Conservation (phyloP, 768 basidiomycete species). For the Grammothele lineata region DNA sequence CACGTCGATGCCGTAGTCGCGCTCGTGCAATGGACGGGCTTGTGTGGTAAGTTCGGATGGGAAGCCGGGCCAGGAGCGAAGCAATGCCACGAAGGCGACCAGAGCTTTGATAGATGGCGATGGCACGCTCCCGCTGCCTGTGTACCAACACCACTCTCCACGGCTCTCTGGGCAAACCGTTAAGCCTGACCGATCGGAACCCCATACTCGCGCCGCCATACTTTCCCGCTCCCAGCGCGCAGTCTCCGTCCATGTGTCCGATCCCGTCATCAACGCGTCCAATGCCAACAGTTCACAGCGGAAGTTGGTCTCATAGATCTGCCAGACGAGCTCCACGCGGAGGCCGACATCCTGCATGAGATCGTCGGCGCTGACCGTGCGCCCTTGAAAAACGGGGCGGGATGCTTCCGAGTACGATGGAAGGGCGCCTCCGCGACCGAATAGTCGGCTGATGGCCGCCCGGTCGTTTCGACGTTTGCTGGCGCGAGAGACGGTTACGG, state of each 20-base stretch:
- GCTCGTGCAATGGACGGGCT: too few species aligned
- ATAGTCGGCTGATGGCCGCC: background rate
- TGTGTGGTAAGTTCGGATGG: too few species aligned
- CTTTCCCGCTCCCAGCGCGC: background rate
- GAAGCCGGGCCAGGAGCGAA: too few species aligned
- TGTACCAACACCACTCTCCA: too few species aligned
- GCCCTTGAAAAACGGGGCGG: background rate
- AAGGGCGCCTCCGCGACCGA: background rate
- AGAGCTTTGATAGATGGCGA: too few species aligned
- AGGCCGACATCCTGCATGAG: background rate
- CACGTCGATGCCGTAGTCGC: too few species aligned
- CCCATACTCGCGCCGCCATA: background rate
- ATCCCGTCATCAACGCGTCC: background rate
- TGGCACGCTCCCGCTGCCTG: too few species aligned
- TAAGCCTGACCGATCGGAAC: background rate
- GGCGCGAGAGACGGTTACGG: background rate
- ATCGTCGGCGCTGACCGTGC: background rate
- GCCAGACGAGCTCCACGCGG: background rate
- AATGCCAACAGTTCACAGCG: slow-evolving; percentile 1
- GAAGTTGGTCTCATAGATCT: slow-evolving; percentile 1
- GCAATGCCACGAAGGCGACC: too few species aligned
- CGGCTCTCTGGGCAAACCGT: too few species aligned
- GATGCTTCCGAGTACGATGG: background rate
- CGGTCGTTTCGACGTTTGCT: too few species aligned
- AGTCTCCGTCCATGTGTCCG: background rate